Evolutionary conservation across 2,329 filamentous ascomycete species (phyloP).

Genomic region (Aspergillus fumigatiaffinis): DNA sequence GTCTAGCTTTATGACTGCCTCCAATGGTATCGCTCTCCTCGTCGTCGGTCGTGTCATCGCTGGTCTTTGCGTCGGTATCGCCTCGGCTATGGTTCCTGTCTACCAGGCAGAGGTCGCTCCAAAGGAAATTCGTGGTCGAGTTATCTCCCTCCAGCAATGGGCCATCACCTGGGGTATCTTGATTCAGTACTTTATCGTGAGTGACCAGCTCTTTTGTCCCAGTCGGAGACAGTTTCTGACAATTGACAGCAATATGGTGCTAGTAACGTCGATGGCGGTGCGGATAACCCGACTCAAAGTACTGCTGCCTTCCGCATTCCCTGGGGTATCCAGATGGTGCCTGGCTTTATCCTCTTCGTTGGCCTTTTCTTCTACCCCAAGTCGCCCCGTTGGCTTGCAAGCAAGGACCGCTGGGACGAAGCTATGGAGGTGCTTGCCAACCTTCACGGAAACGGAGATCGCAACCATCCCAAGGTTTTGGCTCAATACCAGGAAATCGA

Average conservation of each 20-base stretch:
- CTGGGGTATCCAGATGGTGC: slow-evolving; percentile 61
- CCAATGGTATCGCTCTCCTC: slow-evolving; percentile 66
- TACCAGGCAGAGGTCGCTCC: slow-evolving; percentile 66
- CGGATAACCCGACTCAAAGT: slow-evolving; percentile 44
- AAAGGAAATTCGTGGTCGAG: slow-evolving; percentile 51
- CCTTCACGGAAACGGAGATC: slow-evolving; percentile 62
- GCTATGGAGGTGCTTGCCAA: slow-evolving; percentile 46
- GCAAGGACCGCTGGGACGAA: slow-evolving; percentile 56
- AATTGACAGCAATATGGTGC: slow-evolving; percentile 14
- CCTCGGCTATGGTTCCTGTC: slow-evolving; percentile 65
- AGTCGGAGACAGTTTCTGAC: neutral
- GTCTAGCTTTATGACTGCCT: slow-evolving; percentile 53
- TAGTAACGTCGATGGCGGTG: slow-evolving; percentile 53
- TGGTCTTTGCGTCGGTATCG: slow-evolving; percentile 68
- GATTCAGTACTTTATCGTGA: slow-evolving; percentile 59
- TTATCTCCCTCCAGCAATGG: slow-evolving; percentile 69
- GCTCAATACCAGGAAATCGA: slow-evolving; percentile 68
- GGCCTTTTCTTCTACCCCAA: slow-evolving; percentile 52
- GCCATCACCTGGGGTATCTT: slow-evolving; percentile 68
- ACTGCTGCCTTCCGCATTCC: slow-evolving; percentile 58
- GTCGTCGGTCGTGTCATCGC: slow-evolving; percentile 66
- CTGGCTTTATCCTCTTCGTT: slow-evolving; percentile 53
- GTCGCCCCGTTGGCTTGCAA: slow-evolving; percentile 60
- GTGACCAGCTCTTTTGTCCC: slow-evolving; percentile 29
- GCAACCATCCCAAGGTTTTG: slow-evolving; percentile 59